Evolutionary conservation across 495 filamentous ascomycete species (phyloP), one percentile per base, ranked within the genome.

Genomic region (Haplographium delicatum): DNA sequence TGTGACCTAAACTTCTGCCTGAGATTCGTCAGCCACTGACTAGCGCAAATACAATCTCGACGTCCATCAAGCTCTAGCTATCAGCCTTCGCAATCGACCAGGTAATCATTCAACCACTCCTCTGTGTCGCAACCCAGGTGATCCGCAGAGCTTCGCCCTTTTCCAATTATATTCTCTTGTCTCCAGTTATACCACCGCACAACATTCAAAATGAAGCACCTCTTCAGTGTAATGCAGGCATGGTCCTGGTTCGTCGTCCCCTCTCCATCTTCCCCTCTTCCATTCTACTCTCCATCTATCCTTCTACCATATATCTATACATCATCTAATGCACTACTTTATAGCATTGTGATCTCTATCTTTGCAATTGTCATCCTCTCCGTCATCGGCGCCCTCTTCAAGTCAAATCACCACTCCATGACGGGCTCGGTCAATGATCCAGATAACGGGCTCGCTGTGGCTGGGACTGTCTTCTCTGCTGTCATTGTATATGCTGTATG

Each of bases 291-390:
- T n/a, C 8, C 15, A n/a, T 39, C 26, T 7, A 33, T 19, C 18
- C 20, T 15, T 20, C 35, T 6, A 30, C 10, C 18, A 23, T 19
- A 18, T 6, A 34, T 7, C 33, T 19, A 24, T 30, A 8, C 24
- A 30, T 2, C 9, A 34, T 24, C 41, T 46, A 43, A 47, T 43
- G 19, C 6, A 44, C 38, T 22, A 7, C 11, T 5, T 24, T 44
- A 61, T 50, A 95, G 90, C 73, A 81, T 91, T 58, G 81, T 95
- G 60, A 85, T 96, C 62, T 95, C 89, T 47, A 61, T 83, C 60
- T 91, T 91, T 64, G 90, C 88, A 24, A 90, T 96, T 59, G 62
- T 95, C 59, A 91, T 96, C 57, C 84, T 96, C 58, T 86, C 83
- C 16, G 74, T 88, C 56, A 83, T 96, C 62, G 89, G 88, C 54